Evolutionary conservation across 192 early-diverging fungal species (phyloP).

Genomic region (Pilaira anomala): DNA sequence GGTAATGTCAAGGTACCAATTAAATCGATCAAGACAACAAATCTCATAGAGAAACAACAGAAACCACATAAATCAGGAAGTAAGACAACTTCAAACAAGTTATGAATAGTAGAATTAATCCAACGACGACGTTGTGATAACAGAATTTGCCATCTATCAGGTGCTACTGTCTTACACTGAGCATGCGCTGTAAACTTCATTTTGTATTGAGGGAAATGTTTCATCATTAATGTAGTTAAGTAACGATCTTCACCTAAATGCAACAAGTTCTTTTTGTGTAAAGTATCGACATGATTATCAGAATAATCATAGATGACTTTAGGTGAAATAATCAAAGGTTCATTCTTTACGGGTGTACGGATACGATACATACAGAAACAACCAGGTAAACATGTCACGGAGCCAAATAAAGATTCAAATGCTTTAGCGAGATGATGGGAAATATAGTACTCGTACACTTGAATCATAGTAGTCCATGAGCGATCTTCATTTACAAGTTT

Average conservation of each 20-base stretch:
- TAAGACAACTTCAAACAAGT: conserved; percentile 90
- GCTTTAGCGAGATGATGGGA: conserved; percentile 96
- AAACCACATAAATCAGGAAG: conserved; percentile 95
- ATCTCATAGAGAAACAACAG: conserved; percentile 96
- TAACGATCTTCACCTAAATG: conserved; percentile 99
- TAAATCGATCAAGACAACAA: conserved; percentile 93
- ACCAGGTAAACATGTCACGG: conserved; percentile 95
- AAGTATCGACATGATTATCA: conserved; percentile 90
- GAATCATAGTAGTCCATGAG: conserved; percentile 97
- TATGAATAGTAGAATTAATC: conserved; percentile 99
- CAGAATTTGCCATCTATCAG: conserved; percentile 89
- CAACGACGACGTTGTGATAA: conserved; percentile 96
- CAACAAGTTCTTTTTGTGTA: conserved; percentile 98
- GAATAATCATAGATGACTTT: conserved; percentile 91
- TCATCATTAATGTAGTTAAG: conserved; percentile 90
- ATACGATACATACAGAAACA: conserved; percentile 99
- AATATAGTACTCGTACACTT: conserved; percentile 99
- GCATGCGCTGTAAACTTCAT: conserved; percentile 92
- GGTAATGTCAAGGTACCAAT: conserved; percentile 92
- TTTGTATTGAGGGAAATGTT: conserved; percentile 97
- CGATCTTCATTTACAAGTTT: conserved; percentile 87
- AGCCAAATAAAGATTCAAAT: conserved; percentile 96
- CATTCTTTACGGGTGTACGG: conserved; percentile 82
- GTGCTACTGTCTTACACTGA: conserved; percentile 89
- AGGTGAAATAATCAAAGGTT: conserved; percentile 87